These are phyloP conservation scores for Silene noctiflora DNA, from an alignment of 179 eudicot genomes.

Conservation along the genomic window DNA sequence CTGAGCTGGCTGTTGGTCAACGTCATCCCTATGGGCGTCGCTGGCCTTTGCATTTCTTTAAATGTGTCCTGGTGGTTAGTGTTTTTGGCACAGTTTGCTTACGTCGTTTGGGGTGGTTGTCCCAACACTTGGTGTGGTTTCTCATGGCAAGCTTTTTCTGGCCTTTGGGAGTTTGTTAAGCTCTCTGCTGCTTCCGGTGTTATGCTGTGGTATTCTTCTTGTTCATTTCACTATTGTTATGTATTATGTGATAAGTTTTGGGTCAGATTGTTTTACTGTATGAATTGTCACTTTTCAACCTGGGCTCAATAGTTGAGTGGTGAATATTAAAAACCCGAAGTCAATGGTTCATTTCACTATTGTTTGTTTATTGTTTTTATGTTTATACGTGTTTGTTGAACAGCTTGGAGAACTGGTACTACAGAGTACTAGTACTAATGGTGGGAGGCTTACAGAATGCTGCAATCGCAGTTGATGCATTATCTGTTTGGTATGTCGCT, in stretches of 20 bases:
- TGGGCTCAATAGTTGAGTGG: no score
- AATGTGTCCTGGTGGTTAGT: conserved; percentile 34
- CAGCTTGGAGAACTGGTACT: conserved; percentile 73
- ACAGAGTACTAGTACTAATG: conserved; percentile 53
- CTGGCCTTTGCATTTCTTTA: conserved; percentile 30
- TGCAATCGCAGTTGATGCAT: conserved; percentile 52
- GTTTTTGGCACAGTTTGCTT: conserved; percentile 23
- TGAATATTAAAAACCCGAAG: no score
- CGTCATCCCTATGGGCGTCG: conserved; percentile 27
- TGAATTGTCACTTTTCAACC: no score
- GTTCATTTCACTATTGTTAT: background rate
- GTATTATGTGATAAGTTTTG: background rate
- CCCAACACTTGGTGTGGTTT: conserved; percentile 42
- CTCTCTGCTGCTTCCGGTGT: conserved; percentile 43
- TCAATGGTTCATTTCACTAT: no score
- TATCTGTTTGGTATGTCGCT: conserved; percentile 49
- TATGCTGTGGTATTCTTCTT: conserved; percentile 36
- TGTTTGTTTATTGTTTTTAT: no score
- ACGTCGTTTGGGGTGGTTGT: conserved; percentile 35
- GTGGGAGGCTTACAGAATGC: conserved; percentile 47
- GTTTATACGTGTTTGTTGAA: background rate
- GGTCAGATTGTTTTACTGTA: background rate
- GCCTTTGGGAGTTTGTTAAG: conserved; percentile 43
- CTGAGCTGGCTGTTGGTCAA: conserved; percentile 31
- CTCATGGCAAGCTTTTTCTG: conserved; percentile 34